phyloP scores from a whole-genome alignment of 139 green algal genomes.

The Desmodesmus armatus region DNA sequence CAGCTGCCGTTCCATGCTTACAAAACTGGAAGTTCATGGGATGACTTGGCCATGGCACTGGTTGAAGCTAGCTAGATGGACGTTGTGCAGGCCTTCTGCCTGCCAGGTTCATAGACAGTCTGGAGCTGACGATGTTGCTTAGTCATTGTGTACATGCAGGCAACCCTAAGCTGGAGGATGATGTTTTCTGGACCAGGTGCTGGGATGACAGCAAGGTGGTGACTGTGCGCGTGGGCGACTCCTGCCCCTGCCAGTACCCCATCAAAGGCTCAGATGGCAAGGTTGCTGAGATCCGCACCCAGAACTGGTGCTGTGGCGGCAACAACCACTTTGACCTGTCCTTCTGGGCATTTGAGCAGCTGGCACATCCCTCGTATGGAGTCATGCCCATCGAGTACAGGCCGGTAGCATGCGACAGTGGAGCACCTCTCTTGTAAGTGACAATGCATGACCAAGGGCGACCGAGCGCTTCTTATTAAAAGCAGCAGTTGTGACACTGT shows the following conservation, averaged over 20 bases:
- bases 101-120: too few species aligned
- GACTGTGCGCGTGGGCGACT: slow-evolving; percentile 25
- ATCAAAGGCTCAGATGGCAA: neutral
- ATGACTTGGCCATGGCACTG: too few species aligned
- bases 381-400: slow-evolving; percentile 42
- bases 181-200: slow-evolving; percentile 5
- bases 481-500: too few species aligned
- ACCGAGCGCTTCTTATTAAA: too few species aligned
- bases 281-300: slow-evolving; percentile 25
- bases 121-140: too few species aligned
- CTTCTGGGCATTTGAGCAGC: slow-evolving; percentile 31
- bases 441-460: too few species aligned
- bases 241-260: slow-evolving; percentile 30
- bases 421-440: neutral
- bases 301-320: slow-evolving; percentile 41
- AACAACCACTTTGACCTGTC: slow-evolving; percentile 43
- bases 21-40: too few species aligned
- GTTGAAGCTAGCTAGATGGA: too few species aligned
- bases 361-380: slow-evolving; percentile 31
- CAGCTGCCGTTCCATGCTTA: too few species aligned
- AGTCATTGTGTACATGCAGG: too few species aligned
- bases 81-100: too few species aligned
- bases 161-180: neutral
- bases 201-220: slow-evolving; percentile 24
- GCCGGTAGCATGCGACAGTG: slow-evolving; percentile 20